A percentile compares a stretch with the other conserved stretches of the same genome.
Evolutionary conservation across 2,329 filamentous ascomycete genomes (phyloP).

Genomic region (Hypocreales sp.): DNA sequence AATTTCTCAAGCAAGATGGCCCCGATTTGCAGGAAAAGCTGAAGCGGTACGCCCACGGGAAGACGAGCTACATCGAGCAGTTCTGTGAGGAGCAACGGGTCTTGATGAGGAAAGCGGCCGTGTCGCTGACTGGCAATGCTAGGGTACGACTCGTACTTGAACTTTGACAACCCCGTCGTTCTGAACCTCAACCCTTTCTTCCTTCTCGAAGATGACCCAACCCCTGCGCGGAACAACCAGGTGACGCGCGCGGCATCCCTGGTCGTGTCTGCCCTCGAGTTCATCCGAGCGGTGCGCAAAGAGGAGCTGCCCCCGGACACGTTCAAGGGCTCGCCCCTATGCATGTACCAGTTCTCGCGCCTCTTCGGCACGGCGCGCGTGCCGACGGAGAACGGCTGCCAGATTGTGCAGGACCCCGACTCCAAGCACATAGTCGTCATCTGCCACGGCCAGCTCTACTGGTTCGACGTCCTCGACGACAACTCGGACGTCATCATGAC

Average conservation of each 20-base stretch:
- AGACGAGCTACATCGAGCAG: conserved; percentile 95
- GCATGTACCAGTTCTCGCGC: conserved; percentile 97
- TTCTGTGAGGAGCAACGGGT: conserved; percentile 96
- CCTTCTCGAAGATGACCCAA: conserved; percentile 91
- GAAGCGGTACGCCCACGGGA: conserved; percentile 77
- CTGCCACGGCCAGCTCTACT: conserved; percentile 93
- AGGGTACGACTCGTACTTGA: conserved; percentile 99
- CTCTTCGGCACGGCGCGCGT: conserved; percentile 91
- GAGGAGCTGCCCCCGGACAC: conserved; percentile 88
- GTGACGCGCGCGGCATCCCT: conserved; percentile 88
- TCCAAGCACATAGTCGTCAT: conserved; percentile 88
- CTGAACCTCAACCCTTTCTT: conserved; percentile 98
- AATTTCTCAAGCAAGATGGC: conserved; percentile 71
- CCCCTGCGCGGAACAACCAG: conserved; percentile 89
- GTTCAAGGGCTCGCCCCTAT: conserved; percentile 67
- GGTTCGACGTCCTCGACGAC: conserved; percentile 94
- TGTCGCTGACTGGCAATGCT: conserved; percentile 4
- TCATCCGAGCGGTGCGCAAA: conserved; percentile 80
- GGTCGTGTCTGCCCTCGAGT: conserved; percentile 77
- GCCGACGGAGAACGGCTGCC: conserved; percentile 84
- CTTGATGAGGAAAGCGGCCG: too few relatives aligned
- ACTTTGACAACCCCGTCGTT: conserved; percentile 94
- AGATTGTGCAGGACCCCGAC: conserved; percentile 88
- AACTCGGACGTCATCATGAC: conserved; percentile 95
- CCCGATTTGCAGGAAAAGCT: conserved; percentile 76